A percentile compares a stretch with the other conserved stretches of the same genome.
These are phyloP conservation scores for Backusella circina DNA, from an alignment of 192 early-diverging fungal genomes.

Conservation along the genomic window DNA sequence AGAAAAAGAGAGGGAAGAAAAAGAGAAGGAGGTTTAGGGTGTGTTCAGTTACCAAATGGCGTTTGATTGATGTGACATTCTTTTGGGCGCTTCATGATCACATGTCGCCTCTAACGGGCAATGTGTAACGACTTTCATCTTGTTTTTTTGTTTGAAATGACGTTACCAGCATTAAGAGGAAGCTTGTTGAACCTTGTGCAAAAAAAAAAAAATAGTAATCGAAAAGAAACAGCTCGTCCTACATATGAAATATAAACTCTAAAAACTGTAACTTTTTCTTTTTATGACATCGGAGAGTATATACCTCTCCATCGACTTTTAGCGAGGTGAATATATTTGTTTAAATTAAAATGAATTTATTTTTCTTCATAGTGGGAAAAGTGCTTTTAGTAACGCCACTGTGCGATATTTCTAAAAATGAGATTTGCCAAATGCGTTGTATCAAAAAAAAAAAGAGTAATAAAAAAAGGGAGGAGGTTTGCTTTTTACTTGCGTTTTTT, in stretches of 20 bases:
- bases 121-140: not conserved
- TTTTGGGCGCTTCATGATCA: not conserved
- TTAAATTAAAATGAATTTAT: not conserved
- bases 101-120: not conserved
- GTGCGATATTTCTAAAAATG: not conserved
- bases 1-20: not conserved
- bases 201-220: not conserved
- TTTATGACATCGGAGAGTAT: not conserved
- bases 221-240: not conserved
- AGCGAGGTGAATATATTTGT: not conserved
- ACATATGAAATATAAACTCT: not conserved
- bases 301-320: not conserved
- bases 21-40: not conserved
- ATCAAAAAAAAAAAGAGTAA: not conserved
- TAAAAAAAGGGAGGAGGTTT: not conserved
- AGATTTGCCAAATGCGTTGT: not conserved
- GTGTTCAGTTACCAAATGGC: not conserved
- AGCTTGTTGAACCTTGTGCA: not conserved
- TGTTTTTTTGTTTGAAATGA: not conserved
- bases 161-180: not conserved
- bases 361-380: not conserved
- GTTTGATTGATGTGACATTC: slow-evolving; percentile 6
- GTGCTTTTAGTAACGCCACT: not conserved
- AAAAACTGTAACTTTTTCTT: not conserved
- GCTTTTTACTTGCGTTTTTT: not conserved